phyloP scores from a whole-genome alignment of 768 basidiomycete genomes.

The Pisolithus tinctorius region DNA sequence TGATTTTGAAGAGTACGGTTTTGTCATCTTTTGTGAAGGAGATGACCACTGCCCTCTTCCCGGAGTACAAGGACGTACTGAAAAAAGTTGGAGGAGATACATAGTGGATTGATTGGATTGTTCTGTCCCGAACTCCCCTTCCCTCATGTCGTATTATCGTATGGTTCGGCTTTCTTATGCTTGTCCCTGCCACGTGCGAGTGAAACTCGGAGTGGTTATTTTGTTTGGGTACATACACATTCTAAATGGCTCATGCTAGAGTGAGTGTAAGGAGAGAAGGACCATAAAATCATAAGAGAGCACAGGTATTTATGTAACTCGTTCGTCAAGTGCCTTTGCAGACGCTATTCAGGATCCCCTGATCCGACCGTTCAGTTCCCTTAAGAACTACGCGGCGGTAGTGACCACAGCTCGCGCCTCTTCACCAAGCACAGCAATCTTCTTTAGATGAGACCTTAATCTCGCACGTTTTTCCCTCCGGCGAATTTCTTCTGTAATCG shows the following conservation, averaged over 20 bases:
- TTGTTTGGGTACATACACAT: too few species aligned
- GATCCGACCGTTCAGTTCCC: neutral
- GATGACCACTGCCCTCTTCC: conserved; percentile 22
- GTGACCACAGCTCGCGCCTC: neutral
- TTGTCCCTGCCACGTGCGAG: too few species aligned
- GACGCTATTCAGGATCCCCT: neutral
- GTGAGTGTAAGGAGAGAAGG: too few species aligned
- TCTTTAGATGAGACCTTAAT: neutral
- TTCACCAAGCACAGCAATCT: neutral
- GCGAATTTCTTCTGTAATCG: neutral
- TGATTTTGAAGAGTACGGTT: conserved; percentile 16
- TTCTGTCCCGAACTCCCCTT: neutral
- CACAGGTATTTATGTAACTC: too few species aligned
- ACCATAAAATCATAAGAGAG: too few species aligned
- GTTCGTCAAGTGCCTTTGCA: neutral
- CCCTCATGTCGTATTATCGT: neutral
- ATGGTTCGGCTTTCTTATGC: neutral
- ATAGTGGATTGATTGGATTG: neutral
- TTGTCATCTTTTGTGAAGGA: conserved; percentile 14
- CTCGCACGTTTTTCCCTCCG: neutral
- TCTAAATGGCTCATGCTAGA: too few species aligned
- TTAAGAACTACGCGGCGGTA: neutral
- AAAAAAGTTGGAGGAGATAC: conserved; percentile 1
- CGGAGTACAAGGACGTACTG: conserved; percentile 19
- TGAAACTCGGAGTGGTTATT: too few species aligned